phyloP scores from a whole-genome alignment of 2,329 filamentous ascomycete genomes.

The Lachnellula occidentalis region DNA sequence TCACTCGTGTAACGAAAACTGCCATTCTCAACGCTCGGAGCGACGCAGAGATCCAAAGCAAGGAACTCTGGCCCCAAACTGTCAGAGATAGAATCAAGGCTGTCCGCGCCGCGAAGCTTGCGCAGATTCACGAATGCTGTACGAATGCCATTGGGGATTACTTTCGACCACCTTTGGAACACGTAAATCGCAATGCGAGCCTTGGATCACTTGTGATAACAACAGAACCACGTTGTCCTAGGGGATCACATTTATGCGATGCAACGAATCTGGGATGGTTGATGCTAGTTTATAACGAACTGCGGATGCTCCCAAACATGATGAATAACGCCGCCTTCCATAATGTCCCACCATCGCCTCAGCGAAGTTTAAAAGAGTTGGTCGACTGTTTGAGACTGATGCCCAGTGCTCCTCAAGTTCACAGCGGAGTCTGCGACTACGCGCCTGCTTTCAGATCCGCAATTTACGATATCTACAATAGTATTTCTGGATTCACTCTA shows the following conservation, averaged over 20 bases:
- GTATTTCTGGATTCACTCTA: constrained; percentile 44
- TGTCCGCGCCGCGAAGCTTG: constrained; percentile 44
- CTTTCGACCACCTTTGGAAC: constrained; percentile 27
- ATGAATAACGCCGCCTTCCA: constrained; percentile 29
- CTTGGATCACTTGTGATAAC: constrained; percentile 31
- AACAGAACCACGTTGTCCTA: constrained; percentile 42
- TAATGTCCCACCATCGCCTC: constrained; percentile 22
- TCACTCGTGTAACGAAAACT: constrained; percentile 45
- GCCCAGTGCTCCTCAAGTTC: constrained; percentile 39
- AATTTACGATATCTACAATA: constrained; percentile 47
- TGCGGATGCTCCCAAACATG: constrained; percentile 39
- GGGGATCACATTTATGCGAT: constrained; percentile 45
- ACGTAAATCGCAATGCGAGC: constrained; percentile 13
- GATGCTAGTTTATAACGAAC: constrained; percentile 46
- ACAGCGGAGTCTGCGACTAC: constrained; percentile 45
- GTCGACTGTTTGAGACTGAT: constrained; percentile 40
- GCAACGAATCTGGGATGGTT: constrained; percentile 49
- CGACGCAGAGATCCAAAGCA: constrained; percentile 38
- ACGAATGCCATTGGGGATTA: constrained; percentile 42
- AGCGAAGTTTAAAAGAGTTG: constrained; percentile 41
- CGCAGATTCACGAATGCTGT: constrained; percentile 45
- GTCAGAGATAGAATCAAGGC: constrained; percentile 46
- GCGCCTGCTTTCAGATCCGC: constrained; percentile 42
- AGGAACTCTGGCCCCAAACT: constrained; percentile 40
- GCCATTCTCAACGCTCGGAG: constrained; percentile 42